phyloP scores from a whole-genome alignment of 2,329 filamentous ascomycete genomes.

The Diaporthe sp. region DNA sequence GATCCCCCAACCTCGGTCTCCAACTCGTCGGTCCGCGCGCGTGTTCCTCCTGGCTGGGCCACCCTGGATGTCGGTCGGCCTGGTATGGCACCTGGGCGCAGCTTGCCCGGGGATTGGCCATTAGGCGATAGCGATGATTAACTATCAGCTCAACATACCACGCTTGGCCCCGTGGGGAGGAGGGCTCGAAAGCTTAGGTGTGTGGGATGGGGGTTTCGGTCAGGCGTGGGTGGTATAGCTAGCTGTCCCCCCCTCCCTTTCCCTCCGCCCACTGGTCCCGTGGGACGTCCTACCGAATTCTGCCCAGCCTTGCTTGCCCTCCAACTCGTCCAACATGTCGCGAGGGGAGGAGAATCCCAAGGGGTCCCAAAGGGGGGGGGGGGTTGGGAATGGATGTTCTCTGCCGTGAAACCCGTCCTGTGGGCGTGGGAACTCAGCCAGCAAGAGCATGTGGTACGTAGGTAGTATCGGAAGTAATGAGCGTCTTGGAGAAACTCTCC shows the following conservation, averaged over 20 bases:
- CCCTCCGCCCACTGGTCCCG: neutral
- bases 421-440: neutral
- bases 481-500: neutral
- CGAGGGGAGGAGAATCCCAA: neutral
- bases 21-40: constrained; percentile 15
- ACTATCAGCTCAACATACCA: constrained; percentile 16
- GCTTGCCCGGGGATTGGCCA: constrained; percentile 10
- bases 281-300: neutral
- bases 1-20: constrained; percentile 10
- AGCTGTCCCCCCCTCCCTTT: neutral
- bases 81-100: neutral
- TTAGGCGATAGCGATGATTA: constrained; percentile 30
- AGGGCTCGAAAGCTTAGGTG: constrained; percentile 16
- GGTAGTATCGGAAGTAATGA: neutral
- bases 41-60: no score
- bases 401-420: constrained; percentile 16
- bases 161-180: constrained; percentile 5
- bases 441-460: neutral
- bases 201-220: constrained; percentile 26
- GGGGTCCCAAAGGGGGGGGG: no score
- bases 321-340: neutral
- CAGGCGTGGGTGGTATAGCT: constrained; percentile 17
- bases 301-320: neutral
- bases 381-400: neutral
- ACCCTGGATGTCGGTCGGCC: neutral